Conservation (phyloP, 371 early-diverging fungal genomes). For the Apophysomyces elegans region DNA sequence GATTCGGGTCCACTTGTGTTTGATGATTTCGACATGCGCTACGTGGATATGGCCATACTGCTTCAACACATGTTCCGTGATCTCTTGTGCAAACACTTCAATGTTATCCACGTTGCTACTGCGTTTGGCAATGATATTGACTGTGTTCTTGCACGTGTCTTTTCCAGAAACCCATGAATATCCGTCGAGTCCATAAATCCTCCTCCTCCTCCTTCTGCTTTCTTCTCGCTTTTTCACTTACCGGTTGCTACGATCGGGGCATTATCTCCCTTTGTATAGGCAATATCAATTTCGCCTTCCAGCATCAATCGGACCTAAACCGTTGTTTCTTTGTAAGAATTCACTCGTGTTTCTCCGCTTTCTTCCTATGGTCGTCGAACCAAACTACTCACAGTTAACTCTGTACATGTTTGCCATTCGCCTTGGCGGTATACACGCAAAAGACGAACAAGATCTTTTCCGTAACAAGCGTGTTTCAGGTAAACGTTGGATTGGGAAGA, state of each 20-base stretch:
- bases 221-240: constrained; percentile 21
- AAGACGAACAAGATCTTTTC: constrained; percentile 81
- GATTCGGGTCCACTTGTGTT: constrained; percentile 81
- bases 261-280: constrained; percentile 87
- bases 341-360: neutral
- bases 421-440: constrained; percentile 76
- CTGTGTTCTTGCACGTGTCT: constrained; percentile 85
- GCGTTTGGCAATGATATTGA: constrained; percentile 78
- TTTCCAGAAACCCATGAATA: neutral
- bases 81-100: constrained; percentile 76
- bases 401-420: constrained; percentile 72
- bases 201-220: neutral
- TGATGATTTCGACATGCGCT: constrained; percentile 74
- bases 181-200: neutral
- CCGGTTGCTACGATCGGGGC: constrained; percentile 55
- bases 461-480: constrained; percentile 69
- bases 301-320: constrained; percentile 66
- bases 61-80: constrained; percentile 73
- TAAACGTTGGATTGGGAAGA: constrained; percentile 38
- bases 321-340: neutral
- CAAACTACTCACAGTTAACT: constrained; percentile 62
- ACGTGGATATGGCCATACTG: constrained; percentile 73
- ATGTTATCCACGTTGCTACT: constrained; percentile 71
- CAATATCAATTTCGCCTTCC: constrained; percentile 76
- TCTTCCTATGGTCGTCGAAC: neutral